Conservation (phyloP, 345 rosid genomes). For the Aegle marmelos region DNA sequence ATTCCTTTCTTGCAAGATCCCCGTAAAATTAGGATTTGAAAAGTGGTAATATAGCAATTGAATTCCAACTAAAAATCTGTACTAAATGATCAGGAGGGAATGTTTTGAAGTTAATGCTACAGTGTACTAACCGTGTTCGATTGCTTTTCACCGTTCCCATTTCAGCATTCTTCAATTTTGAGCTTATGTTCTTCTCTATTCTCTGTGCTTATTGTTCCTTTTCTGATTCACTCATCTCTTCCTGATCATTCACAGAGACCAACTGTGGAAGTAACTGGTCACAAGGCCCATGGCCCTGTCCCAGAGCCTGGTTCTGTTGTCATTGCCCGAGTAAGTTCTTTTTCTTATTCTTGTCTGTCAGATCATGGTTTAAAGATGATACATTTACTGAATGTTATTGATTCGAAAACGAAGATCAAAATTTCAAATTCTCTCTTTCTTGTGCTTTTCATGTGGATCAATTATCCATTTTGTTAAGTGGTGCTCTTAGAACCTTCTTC, state of each 20-base stretch:
- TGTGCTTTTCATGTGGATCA: background rate
- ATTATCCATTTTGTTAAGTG: background rate
- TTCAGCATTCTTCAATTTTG: background rate
- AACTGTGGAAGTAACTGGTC: constrained; percentile 73
- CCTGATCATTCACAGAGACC: constrained; percentile 49
- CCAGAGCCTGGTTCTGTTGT: constrained; percentile 86
- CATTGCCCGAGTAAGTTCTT: constrained; percentile 62
- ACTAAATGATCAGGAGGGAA: background rate
- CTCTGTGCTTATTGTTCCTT: background rate
- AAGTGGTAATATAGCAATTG: background rate
- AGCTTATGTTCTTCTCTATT: background rate
- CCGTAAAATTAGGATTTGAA: background rate
- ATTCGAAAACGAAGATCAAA: background rate
- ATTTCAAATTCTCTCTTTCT: background rate
- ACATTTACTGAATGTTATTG: background rate
- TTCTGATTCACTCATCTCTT: background rate
- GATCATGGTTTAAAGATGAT: background rate
- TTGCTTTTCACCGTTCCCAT: background rate
- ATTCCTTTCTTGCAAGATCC: background rate
- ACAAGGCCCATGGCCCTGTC: constrained; percentile 77
- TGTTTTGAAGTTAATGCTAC: background rate
- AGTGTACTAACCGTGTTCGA: background rate
- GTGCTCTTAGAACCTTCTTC: background rate
- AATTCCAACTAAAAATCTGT: background rate
- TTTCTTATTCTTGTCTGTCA: background rate